Conservation (phyloP, 2,329 filamentous ascomycete genomes). For the Arthrobotrys musiformis region DNA sequence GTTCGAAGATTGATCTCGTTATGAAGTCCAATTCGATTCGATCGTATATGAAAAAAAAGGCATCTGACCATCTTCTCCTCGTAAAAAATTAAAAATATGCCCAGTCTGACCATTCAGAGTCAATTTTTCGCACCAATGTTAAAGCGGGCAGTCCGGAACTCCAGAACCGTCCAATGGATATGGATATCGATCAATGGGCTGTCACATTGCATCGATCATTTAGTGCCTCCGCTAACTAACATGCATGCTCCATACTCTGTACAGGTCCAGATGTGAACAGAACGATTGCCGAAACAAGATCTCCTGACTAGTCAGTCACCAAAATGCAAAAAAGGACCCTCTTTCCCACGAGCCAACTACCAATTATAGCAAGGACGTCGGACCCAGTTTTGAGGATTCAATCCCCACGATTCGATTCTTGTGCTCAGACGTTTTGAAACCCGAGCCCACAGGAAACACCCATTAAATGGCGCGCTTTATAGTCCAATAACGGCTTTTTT, state of each 20-base stretch:
- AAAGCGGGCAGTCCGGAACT: not conserved
- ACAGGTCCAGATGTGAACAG: slow-evolving; percentile 30
- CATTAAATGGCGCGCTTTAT: slow-evolving; percentile 24
- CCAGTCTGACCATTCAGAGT: not conserved
- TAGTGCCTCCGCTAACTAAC: too few species aligned
- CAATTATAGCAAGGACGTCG: slow-evolving; percentile 16
- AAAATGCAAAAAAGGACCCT: not conserved
- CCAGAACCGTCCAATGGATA: slow-evolving; percentile 14
- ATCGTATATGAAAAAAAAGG: not conserved
- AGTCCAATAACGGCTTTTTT: slow-evolving; percentile 9
- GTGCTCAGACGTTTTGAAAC: slow-evolving; percentile 24
- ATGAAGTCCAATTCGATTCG: not conserved
- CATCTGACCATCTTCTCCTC: slow-evolving; percentile 4
- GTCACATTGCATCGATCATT: not conserved
- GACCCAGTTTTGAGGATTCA: not conserved
- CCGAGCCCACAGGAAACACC: not conserved
- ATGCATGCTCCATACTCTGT: too few species aligned
- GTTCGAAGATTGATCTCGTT: not conserved
- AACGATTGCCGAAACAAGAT: slow-evolving; percentile 49
- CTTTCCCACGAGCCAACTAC: not conserved
- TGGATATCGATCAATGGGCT: slow-evolving; percentile 28
- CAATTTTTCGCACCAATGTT: not conserved
- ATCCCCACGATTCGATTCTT: slow-evolving; percentile 23
- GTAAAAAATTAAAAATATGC: not conserved
- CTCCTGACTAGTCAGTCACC: not conserved